Conservation (phyloP, 345 rosid species). For the Eucalyptus cladocalyx region DNA sequence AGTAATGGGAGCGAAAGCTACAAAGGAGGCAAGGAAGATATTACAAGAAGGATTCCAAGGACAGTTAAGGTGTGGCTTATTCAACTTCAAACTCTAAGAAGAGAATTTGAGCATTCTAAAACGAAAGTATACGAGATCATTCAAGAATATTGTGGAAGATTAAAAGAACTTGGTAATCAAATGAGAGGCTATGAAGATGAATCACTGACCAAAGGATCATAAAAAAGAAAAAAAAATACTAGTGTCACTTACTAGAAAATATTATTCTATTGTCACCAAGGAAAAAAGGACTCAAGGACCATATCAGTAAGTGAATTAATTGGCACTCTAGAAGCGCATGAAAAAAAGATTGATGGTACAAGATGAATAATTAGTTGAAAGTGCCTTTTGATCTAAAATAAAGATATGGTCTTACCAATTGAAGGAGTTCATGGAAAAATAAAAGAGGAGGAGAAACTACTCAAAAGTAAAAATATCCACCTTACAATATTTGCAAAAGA, state of each 20-base stretch:
- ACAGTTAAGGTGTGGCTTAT: background rate
- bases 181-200: no score
- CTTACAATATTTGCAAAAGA: background rate
- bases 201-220: background rate
- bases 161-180: background rate
- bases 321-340: background rate
- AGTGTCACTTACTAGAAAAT: background rate
- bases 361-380: background rate
- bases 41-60: background rate
- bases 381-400: background rate
- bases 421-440: background rate
- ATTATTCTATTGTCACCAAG: background rate
- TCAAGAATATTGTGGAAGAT: background rate
- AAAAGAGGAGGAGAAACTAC: background rate
- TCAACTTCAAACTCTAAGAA: background rate
- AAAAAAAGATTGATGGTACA: background rate
- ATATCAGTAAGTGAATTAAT: no score
- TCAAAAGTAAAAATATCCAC: background rate
- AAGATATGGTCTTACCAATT: background rate
- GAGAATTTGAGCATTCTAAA: background rate
- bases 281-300: background rate
- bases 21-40: background rate
- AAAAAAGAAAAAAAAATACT: background rate
- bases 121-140: background rate
- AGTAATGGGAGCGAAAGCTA: background rate